Evolutionary conservation across 1,139 yeast genomes (phyloP).

Genomic region (Meyerozyma athensensis): DNA sequence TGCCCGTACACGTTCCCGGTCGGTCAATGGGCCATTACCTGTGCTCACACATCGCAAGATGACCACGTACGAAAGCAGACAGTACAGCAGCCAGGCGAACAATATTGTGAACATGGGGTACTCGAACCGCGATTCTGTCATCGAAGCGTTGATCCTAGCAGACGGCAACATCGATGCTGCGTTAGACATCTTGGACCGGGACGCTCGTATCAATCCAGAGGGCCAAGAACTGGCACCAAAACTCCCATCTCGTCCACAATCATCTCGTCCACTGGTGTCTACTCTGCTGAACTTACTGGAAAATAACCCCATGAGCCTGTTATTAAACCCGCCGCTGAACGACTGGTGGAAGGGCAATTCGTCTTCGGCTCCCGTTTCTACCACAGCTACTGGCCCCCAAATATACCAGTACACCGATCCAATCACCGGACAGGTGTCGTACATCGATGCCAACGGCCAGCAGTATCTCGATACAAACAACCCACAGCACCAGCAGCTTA

Average conservation of each 20-base stretch:
- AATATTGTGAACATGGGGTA: constrained; percentile 44
- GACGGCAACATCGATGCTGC: constrained; percentile 49
- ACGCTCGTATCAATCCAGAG: constrained; percentile 31
- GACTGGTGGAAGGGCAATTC: constrained; percentile 25
- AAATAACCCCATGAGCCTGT: constrained; percentile 16
- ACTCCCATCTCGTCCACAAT: constrained; percentile 43
- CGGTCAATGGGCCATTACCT: constrained; percentile 20
- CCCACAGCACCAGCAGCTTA: constrained; percentile 48
- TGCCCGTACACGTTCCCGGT: constrained; percentile 10
- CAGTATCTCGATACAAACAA: constrained; percentile 54
- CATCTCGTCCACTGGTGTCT: constrained; percentile 9
- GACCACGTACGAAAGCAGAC: constrained; percentile 39
- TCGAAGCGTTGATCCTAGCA: constrained; percentile 47
- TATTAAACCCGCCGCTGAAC: constrained; percentile 10
- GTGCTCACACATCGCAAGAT: constrained; percentile 38
- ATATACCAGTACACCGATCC: constrained; percentile 63
- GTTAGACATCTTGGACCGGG: constrained; percentile 42
- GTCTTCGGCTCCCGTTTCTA: constrained; percentile 5
- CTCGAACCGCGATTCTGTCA: constrained; percentile 39
- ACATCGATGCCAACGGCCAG: constrained; percentile 56
- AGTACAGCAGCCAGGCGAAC: constrained; percentile 34
- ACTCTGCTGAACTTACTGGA: constrained; percentile 11
- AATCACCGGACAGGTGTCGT: constrained; percentile 53
- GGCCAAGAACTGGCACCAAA: constrained; percentile 29
- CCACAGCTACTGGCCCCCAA: constrained; percentile 26